Conservation (phyloP, 257 asterid species). For the Nicotiana noctiflora region DNA sequence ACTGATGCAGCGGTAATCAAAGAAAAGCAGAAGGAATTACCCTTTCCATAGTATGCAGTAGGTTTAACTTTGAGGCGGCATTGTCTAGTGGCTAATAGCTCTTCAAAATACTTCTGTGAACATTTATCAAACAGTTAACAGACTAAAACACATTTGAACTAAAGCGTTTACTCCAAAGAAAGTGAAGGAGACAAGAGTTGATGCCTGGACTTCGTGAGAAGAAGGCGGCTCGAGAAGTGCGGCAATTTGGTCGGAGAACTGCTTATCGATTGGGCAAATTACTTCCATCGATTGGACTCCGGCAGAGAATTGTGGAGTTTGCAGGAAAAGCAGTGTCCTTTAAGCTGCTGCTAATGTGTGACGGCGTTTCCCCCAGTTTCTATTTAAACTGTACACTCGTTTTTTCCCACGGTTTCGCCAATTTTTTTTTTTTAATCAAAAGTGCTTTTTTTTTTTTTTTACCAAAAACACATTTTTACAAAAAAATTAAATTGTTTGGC, state of each 20-base stretch:
- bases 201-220: slow-evolving; percentile 52
- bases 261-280: slow-evolving; percentile 41
- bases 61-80: slow-evolving; percentile 50
- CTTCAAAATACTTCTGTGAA: slow-evolving; percentile 56
- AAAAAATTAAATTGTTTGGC: too few relatives aligned
- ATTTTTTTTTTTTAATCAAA: too few relatives aligned
- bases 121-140: neutral
- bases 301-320: neutral
- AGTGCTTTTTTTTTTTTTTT: too few relatives aligned
- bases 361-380: neutral
- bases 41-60: slow-evolving; percentile 59
- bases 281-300: slow-evolving; percentile 16
- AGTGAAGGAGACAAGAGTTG: neutral
- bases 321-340: neutral
- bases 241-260: slow-evolving; percentile 41
- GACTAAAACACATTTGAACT: neutral
- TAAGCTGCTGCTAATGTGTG: neutral
- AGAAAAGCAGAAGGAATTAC: slow-evolving; percentile 21
- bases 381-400: neutral
- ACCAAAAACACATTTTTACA: too few relatives aligned
- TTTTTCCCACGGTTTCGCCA: too few relatives aligned
- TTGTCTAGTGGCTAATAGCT: slow-evolving; percentile 42
- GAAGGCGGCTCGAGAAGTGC: slow-evolving; percentile 55
- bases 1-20: neutral
- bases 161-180: too few relatives aligned